Evolutionary conservation across 495 filamentous ascomycete species (phyloP).

Genomic region (Aspergillus bridgeri): DNA sequence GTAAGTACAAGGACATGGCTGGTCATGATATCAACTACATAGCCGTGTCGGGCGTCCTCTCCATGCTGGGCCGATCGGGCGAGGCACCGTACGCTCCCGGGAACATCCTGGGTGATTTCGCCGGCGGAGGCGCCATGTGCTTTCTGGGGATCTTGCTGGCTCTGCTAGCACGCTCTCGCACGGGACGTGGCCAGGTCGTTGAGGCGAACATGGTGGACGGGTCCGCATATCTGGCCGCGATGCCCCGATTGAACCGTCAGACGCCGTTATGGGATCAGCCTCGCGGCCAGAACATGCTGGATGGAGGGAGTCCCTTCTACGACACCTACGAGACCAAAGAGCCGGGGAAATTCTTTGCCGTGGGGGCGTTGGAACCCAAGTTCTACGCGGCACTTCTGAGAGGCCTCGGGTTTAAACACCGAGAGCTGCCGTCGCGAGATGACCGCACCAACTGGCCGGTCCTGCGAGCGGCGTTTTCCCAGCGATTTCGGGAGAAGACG

Average conservation of each 20-base stretch:
- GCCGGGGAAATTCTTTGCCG: constrained; percentile 75
- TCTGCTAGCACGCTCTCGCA: constrained; percentile 37
- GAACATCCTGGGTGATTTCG: constrained; percentile 88
- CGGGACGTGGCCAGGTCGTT: constrained; percentile 77
- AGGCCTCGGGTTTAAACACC: constrained; percentile 55
- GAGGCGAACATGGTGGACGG: constrained; percentile 98
- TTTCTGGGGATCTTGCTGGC: constrained; percentile 56
- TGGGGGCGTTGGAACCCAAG: constrained; percentile 83
- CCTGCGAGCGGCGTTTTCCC: constrained; percentile 57
- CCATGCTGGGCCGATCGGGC: constrained; percentile 65
- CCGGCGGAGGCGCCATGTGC: constrained; percentile 78
- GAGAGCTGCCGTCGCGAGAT: constrained; percentile 49
- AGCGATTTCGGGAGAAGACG: constrained; percentile 67
- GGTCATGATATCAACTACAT: constrained; percentile 99
- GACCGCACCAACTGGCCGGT: constrained; percentile 63
- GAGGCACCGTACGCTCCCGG: constrained; percentile 73
- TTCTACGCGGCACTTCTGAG: constrained; percentile 70
- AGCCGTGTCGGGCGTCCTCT: constrained; percentile 76
- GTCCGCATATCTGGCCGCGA: constrained; percentile 68
- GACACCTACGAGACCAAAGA: constrained; percentile 83
- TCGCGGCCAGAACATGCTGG: constrained; percentile 74
- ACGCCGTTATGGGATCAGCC: constrained; percentile 54
- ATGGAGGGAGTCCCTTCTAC: constrained; percentile 85
- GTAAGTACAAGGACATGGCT: constrained; percentile 80
- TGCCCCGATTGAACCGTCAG: constrained; percentile 62